Percentiles rank a stretch among this genome's conserved stretches.
phyloP scores from a whole-genome alignment of 306 rosid genomes.

The Luffa acutangula region DNA sequence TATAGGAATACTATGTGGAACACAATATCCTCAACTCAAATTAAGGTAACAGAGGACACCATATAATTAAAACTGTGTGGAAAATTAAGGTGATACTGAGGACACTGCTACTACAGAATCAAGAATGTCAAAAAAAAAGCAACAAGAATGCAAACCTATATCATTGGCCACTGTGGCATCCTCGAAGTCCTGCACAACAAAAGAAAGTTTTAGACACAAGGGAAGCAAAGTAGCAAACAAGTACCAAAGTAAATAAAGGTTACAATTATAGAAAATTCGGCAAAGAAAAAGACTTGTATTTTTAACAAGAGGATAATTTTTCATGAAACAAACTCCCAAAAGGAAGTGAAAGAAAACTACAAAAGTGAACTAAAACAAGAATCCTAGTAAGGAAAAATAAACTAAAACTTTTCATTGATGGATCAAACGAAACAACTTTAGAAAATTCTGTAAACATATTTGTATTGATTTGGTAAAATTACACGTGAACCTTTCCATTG shows the following conservation, averaged over 20 bases:
- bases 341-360: not conserved
- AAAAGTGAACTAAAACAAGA: not conserved
- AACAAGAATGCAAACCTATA: slow-evolving; percentile 55
- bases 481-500: not conserved
- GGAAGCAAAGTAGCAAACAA: not conserved
- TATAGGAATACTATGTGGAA: not conserved
- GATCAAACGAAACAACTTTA: not conserved
- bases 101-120: not conserved
- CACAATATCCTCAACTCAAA: not conserved
- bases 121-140: not conserved
- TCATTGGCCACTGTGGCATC: slow-evolving; percentile 35
- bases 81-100: not conserved
- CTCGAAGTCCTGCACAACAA: slow-evolving; percentile 56
- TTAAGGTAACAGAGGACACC: not conserved
- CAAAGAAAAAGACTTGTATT: not conserved
- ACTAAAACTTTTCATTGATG: not conserved
- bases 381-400: not conserved
- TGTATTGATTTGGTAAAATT: not conserved
- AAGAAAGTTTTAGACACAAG: slow-evolving; percentile 24
- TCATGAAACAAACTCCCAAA: no score
- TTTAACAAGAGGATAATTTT: not conserved
- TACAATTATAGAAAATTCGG: not conserved
- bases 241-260: not conserved
- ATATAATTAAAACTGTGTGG: not conserved
- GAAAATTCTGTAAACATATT: not conserved